A percentile compares a stretch with the other conserved stretches of the same genome.
Conservation (phyloP, 2,329 filamentous ascomycete species). For the Golovinomyces cichoracearum region DNA sequence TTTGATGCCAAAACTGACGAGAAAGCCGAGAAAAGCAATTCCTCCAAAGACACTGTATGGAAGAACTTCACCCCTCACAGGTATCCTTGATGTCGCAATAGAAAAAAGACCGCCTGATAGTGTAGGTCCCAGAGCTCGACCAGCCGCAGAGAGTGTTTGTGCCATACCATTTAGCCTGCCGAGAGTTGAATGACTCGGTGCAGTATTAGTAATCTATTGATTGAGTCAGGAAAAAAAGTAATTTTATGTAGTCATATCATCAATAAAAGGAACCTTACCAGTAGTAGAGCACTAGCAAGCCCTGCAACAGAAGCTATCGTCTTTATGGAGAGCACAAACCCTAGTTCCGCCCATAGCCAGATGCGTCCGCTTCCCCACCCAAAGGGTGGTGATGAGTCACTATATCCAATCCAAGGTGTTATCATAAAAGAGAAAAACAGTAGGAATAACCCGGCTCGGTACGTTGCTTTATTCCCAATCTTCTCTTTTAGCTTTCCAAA, state of each 20-base stretch:
- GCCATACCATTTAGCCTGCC: slow-evolving; percentile 83
- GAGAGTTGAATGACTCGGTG: slow-evolving; percentile 58
- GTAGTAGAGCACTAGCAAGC: slow-evolving; percentile 62
- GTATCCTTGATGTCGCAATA: slow-evolving; percentile 38
- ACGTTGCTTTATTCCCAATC: slow-evolving; percentile 66
- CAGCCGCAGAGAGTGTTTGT: slow-evolving; percentile 75
- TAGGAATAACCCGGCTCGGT: slow-evolving; percentile 50
- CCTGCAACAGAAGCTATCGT: slow-evolving; percentile 81
- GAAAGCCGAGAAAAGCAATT: slow-evolving; percentile 54
- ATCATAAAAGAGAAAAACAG: slow-evolving; percentile 60
- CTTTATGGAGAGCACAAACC: slow-evolving; percentile 56
- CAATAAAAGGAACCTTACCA: slow-evolving; percentile 30
- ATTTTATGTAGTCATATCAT: background rate
- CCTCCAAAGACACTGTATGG: slow-evolving; percentile 75
- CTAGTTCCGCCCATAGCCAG: slow-evolving; percentile 63
- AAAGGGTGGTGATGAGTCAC: slow-evolving; percentile 28
- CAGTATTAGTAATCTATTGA: slow-evolving; percentile 67
- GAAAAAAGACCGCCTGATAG: slow-evolving; percentile 70
- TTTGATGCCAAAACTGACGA: slow-evolving; percentile 53
- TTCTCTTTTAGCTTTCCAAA: slow-evolving; percentile 56
- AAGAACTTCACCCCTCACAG: slow-evolving; percentile 58
- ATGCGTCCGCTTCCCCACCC: slow-evolving; percentile 34
- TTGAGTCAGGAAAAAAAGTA: slow-evolving; percentile 1
- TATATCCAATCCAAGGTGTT: slow-evolving; percentile 76
- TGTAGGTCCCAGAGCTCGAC: slow-evolving; percentile 69